A percentile compares a stretch with the other conserved stretches of the same genome.
These are phyloP conservation scores for Diutina sp. DNA, from an alignment of 1,139 yeast genomes.

Conservation along the genomic window DNA sequence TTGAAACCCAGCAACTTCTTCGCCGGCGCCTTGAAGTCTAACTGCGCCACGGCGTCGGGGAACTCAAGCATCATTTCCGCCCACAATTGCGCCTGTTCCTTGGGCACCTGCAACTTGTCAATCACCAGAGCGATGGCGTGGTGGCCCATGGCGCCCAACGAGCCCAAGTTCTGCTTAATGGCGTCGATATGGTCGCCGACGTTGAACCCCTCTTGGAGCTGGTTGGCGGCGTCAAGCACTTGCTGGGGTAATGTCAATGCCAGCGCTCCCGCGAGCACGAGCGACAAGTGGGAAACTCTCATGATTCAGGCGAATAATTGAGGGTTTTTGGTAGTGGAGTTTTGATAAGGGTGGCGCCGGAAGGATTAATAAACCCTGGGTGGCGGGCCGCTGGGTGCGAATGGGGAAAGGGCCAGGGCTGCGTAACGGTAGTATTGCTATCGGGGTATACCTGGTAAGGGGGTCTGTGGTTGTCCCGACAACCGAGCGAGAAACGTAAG, in stretches of 20 bases:
- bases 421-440: too few relatives aligned
- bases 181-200: neutral
- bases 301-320: neutral
- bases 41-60: constrained; percentile 36
- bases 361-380: too few relatives aligned
- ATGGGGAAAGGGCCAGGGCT: too few relatives aligned
- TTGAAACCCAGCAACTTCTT: constrained; percentile 25
- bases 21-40: constrained; percentile 39
- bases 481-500: too few relatives aligned
- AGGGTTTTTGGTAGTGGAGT: too few relatives aligned
- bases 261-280: neutral
- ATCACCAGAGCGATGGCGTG: neutral
- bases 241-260: neutral
- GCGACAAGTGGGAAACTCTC: neutral
- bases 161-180: too few relatives aligned
- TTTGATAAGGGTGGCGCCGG: too few relatives aligned
- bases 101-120: constrained; percentile 1
- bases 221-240: neutral
- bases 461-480: too few relatives aligned
- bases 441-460: too few relatives aligned
- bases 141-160: neutral
- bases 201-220: neutral
- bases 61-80: constrained; percentile 43
- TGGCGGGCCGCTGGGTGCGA: too few relatives aligned
- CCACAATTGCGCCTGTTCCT: constrained; percentile 27